Base-by-base conservation (phyloP, 108 stramenopile genomes). In the Fragilaria radians region DNA sequence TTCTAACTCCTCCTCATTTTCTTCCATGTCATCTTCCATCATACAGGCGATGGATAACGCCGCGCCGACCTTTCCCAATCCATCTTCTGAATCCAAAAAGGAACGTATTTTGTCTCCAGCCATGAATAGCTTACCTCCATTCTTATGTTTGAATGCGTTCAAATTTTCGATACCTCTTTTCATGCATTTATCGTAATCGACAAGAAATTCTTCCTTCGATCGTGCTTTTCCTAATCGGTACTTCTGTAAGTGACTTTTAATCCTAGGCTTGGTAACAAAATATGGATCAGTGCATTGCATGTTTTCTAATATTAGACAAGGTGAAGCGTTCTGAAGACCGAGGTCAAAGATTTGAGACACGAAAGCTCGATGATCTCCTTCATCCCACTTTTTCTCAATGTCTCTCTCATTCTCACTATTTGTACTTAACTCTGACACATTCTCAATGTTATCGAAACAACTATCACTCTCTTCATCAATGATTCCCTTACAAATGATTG, bases 271-370 rank as follows among this genome's bases (percentile, higher is more conserved):
- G 3, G 66, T 67, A 46, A 67, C 22, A 7, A 42, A 14, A 29
- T 21, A 18, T 3, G 45, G 3, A 5, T n/a, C 24, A 4, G 22
- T 18, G 5, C 1, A 23, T 42, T 53, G 33, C 77, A 82, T 78
- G 28, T 67, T 65, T 46, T 82, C 81, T 33, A 74, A 46, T 7
- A 82, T 71, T 0, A 79, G 66, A 3, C 73, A 58, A 0, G 81
- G 81, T 4, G 81, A 82, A 0, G 73, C 47, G 28, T 72, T 60
- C 21, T 68, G 57, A 4, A 82, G 36, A 5, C 81, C 81, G 18
- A 70, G 50, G 42, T 73, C 71, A 49, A 67, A 82, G 33, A 82
- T 68, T 0, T 69, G 61, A 7, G 65, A 48, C 25, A 76, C 75
- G 50, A 82, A 73, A 0, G 67, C 64, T 22, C 68, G 70, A 49